These are phyloP conservation scores for Ophiocordyceps camponoti-floridani DNA, from an alignment of 2,329 filamentous ascomycete genomes.

Conservation along the genomic window DNA sequence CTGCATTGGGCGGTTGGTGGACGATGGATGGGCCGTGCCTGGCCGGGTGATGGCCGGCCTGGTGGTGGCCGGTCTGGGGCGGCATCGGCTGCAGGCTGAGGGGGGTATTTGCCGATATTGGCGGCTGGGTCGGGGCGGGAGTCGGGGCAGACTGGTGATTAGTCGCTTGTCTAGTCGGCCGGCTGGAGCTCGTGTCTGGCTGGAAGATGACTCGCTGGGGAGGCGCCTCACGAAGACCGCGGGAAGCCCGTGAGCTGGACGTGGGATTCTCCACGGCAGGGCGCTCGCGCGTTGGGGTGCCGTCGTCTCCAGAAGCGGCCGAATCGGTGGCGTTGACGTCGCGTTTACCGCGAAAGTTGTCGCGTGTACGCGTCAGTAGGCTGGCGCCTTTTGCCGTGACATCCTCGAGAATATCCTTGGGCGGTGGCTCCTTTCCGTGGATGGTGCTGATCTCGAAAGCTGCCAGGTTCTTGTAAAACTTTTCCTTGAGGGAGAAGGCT, in stretches of 20 bases:
- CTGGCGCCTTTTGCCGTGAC: slow-evolving; percentile 72
- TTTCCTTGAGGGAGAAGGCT: slow-evolving; percentile 70
- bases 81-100: slow-evolving; percentile 12
- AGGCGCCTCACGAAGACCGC: slow-evolving; percentile 63
- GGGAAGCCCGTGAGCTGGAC: slow-evolving; percentile 38
- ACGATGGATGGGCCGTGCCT: slow-evolving; percentile 24
- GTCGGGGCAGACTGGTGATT: slow-evolving; percentile 19
- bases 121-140: slow-evolving; percentile 6
- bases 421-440: slow-evolving; percentile 65
- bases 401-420: slow-evolving; percentile 74
- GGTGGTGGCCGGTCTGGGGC: slow-evolving; percentile 9
- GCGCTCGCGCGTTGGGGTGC: slow-evolving; percentile 37
- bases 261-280: slow-evolving; percentile 27
- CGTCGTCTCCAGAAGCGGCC: slow-evolving; percentile 41
- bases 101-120: slow-evolving; percentile 14
- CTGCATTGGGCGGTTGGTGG: slow-evolving; percentile 35
- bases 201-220: slow-evolving; percentile 73
- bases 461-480: slow-evolving; percentile 78
- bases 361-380: slow-evolving; percentile 59
- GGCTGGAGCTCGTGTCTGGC: slow-evolving; percentile 50
- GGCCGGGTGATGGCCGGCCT: slow-evolving; percentile 5
- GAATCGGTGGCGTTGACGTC: slow-evolving; percentile 36
- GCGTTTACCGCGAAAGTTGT: slow-evolving; percentile 46
- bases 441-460: slow-evolving; percentile 72
- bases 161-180: slow-evolving; percentile 42